These are phyloP conservation scores for Casuarina cunninghamiana DNA, from an alignment of 306 rosid species.

Conservation along the genomic window DNA sequence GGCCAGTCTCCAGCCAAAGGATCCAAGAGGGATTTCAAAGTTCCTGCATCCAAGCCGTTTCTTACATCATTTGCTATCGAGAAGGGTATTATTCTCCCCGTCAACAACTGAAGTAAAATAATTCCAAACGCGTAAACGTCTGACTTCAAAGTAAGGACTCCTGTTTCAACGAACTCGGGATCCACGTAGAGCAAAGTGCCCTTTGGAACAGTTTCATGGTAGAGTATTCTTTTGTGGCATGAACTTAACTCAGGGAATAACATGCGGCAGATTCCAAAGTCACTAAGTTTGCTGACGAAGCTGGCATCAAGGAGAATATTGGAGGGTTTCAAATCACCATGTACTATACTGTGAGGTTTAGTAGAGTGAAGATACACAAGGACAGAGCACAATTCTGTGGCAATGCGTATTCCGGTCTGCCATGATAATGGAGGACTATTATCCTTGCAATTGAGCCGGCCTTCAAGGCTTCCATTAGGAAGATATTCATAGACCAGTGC, in stretches of 20 bases:
- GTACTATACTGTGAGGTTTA: too few species aligned
- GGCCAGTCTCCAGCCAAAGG: conserved; percentile 63
- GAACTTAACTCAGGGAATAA: too few species aligned
- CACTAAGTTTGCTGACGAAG: too few species aligned
- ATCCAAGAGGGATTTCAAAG: conserved; percentile 33
- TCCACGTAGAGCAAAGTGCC: too few species aligned
- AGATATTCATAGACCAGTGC: conserved; percentile 51
- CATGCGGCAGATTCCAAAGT: too few species aligned
- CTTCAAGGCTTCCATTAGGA: conserved; percentile 61
- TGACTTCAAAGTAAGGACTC: conserved; percentile 50
- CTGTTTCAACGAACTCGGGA: conserved; percentile 37
- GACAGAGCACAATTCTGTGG: too few species aligned
- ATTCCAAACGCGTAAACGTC: conserved; percentile 59
- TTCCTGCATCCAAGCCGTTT: conserved; percentile 33
- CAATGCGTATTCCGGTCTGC: conserved; percentile 49
- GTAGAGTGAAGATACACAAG: too few species aligned
- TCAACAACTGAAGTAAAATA: conserved; percentile 40
- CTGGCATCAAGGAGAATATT: too few species aligned
- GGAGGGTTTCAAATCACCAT: too few species aligned
- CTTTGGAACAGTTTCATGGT: too few species aligned
- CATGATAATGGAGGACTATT: conserved; percentile 53
- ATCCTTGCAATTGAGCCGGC: conserved; percentile 46
- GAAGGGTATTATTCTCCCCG: conserved; percentile 25
- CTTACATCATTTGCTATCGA: conserved; percentile 39
- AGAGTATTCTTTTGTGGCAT: too few species aligned